A percentile compares a stretch with the other conserved stretches of the same genome.
These are phyloP conservation scores for Fraxinus greggii DNA, from an alignment of 305 asterid genomes.

Conservation along the genomic window DNA sequence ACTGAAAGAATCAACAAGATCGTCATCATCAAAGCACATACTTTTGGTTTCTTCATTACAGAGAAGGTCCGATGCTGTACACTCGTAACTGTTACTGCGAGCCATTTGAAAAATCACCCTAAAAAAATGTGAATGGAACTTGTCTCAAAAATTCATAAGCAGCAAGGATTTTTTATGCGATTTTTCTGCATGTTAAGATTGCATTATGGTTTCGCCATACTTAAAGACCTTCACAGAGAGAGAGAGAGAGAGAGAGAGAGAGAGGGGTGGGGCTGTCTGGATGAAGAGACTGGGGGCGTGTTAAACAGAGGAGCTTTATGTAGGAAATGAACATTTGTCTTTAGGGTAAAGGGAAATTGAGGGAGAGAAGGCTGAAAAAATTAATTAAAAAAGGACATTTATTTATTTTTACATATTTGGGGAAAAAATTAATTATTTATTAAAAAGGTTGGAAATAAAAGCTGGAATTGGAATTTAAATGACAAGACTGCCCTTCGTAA, in stretches of 20 bases:
- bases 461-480: neutral
- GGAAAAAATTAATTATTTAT: neutral
- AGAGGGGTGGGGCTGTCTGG: conserved; percentile 22
- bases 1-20: conserved; percentile 24
- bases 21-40: conserved; percentile 47
- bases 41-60: conserved; percentile 42
- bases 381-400: neutral
- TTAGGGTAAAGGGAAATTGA: conserved; percentile 55
- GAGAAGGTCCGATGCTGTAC: conserved; percentile 44
- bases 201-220: conserved; percentile 30
- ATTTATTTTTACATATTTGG: neutral
- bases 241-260: conserved; percentile 14
- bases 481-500: conserved; percentile 8
- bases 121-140: conserved; percentile 31
- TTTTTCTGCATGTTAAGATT: conserved; percentile 30
- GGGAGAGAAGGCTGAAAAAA: conserved; percentile 22
- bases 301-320: conserved; percentile 46
- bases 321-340: conserved; percentile 49
- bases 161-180: conserved; percentile 29
- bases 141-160: conserved; percentile 41
- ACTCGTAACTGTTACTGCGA: conserved; percentile 34
- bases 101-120: conserved; percentile 41
- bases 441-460: neutral
- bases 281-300: conserved; percentile 36
- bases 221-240: neutral